Evolutionary conservation across 768 basidiomycete genomes (phyloP), one percentile per base, ranked within the genome.

Genomic region (Cyclocybe aegerita): DNA sequence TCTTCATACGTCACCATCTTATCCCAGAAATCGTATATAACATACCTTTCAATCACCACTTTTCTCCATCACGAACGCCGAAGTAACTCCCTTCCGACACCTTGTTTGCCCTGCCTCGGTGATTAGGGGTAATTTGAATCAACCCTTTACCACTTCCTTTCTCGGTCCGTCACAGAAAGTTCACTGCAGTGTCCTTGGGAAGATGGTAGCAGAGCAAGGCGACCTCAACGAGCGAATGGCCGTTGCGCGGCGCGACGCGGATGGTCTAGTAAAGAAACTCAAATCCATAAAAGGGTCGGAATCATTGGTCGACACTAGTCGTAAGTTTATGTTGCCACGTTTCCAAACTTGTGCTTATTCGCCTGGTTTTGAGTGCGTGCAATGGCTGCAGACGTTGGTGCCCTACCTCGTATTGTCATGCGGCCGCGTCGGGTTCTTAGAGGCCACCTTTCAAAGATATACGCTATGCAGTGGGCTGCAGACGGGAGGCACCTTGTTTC

Each of bases 401-500:
- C 93, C 12, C 80, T 99, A 45, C 96, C 96, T 38, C 90, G 96
- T 53, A 93, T 99, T 64, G 88, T 96, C 36, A 95, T 99, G 91
- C 90, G 93, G 61, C 91, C 93, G 46, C 84, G 97, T 50, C 89
- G 96, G 59, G 90, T 93, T 55, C 86, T 99, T 60, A 88, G 94
- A 64, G 96, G 96, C 23, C 96, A 99, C 72, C 85, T 99, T 47
- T 97, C 96, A 54, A 99, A 99, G 80, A 98, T 99, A 65, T 99
- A 99, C 69, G 96, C 96, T 42, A 97, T 99, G 91, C 97, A 99
- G 70, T 99, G 97, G 97, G 90, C 96, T 32, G 86, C 90, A 45
- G 96, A 99, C 77, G 84, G 93, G 63, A 81, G 97, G 61, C 96
- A 99, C 76, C 84, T 99, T 53, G 96, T 99, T 33, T 98, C 97